Evolutionary conservation across 257 asterid species (phyloP).

Genomic region (Capsicum rhomboideum): DNA sequence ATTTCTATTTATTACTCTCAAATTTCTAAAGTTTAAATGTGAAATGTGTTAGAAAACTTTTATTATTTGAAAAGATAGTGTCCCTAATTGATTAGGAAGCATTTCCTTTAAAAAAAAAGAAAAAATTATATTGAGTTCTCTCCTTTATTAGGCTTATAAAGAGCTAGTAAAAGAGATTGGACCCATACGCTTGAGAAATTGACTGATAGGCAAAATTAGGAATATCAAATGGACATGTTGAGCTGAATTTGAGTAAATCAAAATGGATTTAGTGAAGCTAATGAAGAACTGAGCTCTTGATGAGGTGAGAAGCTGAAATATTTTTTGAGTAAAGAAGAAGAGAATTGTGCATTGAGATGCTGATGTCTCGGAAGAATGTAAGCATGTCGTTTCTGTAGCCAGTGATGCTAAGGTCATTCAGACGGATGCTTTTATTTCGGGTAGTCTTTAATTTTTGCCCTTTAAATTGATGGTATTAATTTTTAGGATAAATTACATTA

Average conservation of each 20-base stretch:
- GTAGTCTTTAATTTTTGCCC: no score
- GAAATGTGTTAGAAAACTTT: not conserved
- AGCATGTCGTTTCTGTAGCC: not conserved
- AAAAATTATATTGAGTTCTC: no score
- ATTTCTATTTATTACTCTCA: not conserved
- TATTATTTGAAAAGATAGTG: not conserved
- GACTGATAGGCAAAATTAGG: not conserved
- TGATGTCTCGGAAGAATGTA: not conserved
- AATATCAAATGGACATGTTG: not conserved
- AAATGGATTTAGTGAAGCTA: not conserved
- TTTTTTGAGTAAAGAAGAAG: not conserved
- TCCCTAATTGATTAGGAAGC: not conserved
- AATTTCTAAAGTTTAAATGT: not conserved
- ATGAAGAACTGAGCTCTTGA: not conserved
- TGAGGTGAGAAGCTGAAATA: not conserved
- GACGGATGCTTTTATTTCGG: no score
- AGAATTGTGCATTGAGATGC: not conserved
- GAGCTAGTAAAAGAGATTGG: no score
- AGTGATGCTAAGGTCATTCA: not conserved
- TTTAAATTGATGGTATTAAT: no score
- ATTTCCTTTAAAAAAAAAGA: no score
- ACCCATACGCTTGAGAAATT: not conserved
- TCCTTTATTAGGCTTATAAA: no score
- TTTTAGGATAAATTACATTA: no score
- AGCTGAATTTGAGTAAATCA: no score